Conservation (phyloP, 2,329 filamentous ascomycete genomes). For the Botrytis fragariae region DNA sequence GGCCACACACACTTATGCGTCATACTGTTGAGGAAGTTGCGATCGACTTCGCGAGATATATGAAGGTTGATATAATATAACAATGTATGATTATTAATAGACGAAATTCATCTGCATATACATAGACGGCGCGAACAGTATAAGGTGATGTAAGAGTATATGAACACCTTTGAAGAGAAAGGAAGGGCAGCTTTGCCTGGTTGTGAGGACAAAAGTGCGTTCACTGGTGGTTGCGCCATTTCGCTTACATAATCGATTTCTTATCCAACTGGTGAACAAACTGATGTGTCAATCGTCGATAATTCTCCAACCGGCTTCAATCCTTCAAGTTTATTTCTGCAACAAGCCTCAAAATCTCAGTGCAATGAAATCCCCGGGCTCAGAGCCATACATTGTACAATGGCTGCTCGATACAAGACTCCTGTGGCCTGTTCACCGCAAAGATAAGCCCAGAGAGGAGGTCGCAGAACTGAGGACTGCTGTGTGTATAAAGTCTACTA, state of each 20-base stretch:
- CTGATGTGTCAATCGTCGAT: background rate
- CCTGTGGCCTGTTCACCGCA: slow-evolving; percentile 50
- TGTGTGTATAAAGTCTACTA: slow-evolving; percentile 25
- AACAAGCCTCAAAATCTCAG: background rate
- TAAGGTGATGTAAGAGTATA: background rate
- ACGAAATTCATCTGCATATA: background rate
- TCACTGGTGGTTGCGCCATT: too few species aligned
- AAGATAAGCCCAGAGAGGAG: slow-evolving; percentile 39
- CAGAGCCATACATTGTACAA: slow-evolving; percentile 47
- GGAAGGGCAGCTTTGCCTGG: background rate
- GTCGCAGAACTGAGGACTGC: slow-evolving; percentile 40
- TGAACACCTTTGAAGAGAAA: background rate
- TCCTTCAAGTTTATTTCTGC: background rate
- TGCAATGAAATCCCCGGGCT: background rate
- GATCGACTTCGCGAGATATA: background rate
- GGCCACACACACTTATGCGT: background rate
- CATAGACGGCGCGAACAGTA: background rate
- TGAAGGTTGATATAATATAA: background rate
- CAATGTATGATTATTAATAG: background rate
- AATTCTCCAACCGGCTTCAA: background rate
- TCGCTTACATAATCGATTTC: background rate
- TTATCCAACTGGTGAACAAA: background rate
- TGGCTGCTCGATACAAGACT: slow-evolving; percentile 61
- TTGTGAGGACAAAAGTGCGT: background rate
- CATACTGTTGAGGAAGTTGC: background rate